Percentiles rank a stretch among this genome's conserved stretches.
Conservation (phyloP, 2,329 filamentous ascomycete species). For the Knufia petricola region DNA sequence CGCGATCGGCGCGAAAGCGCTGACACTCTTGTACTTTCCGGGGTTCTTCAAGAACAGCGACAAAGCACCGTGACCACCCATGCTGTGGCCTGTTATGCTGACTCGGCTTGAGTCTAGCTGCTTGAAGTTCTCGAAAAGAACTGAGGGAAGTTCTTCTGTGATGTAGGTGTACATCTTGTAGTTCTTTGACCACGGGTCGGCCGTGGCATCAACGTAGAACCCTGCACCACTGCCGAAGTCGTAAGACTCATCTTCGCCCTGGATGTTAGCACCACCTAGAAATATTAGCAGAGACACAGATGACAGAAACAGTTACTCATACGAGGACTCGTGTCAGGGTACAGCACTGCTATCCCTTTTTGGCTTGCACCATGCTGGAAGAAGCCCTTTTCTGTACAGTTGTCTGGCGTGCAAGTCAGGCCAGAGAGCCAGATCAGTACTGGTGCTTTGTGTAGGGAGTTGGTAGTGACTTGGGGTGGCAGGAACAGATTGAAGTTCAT, state of each 20-base stretch:
- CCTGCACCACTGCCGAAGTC: conserved; percentile 89
- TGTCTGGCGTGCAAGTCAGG: conserved; percentile 86
- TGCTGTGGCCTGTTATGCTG: conserved; percentile 85
- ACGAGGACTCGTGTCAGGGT: conserved; percentile 90
- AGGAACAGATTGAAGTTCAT: conserved; percentile 93
- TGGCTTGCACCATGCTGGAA: conserved; percentile 73
- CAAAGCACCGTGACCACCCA: conserved; percentile 93
- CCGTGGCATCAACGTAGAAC: conserved; percentile 86
- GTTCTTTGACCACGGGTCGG: conserved; percentile 60
- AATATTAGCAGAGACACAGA: conserved; percentile 3
- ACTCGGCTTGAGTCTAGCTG: conserved; percentile 62
- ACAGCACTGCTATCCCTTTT: conserved; percentile 82
- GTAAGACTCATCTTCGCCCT: conserved; percentile 76
- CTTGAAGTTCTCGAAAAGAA: conserved; percentile 63
- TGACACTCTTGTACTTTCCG: conserved; percentile 77
- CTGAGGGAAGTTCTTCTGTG: conserved; percentile 70
- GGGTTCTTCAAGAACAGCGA: conserved; percentile 89
- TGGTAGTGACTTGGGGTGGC: conserved; percentile 56
- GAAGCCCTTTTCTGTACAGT: conserved; percentile 70
- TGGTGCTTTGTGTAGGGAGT: conserved; percentile 55
- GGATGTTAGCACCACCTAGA: conserved; percentile 61
- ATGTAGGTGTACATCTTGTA: conserved; percentile 97
- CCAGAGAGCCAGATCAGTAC: conserved; percentile 90
- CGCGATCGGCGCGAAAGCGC: conserved; percentile 79
- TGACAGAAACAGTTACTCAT: conserved; percentile 24